A percentile compares a stretch with the other conserved stretches of the same genome.
phyloP scores from a whole-genome alignment of 306 rosid genomes.

The Clitoria ternatea region DNA sequence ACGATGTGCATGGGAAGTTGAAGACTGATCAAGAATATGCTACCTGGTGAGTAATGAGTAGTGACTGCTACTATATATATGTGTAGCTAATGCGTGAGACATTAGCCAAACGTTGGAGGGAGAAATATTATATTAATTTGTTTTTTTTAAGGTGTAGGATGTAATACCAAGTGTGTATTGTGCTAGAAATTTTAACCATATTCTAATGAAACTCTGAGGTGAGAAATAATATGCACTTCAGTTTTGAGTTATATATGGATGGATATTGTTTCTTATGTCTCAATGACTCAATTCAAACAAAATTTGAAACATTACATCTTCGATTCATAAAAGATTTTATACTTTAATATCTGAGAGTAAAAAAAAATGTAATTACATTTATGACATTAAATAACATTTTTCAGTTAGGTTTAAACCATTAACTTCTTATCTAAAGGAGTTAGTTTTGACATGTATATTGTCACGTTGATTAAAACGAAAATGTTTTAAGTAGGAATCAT shows the following conservation, averaged over 20 bases:
- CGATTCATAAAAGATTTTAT: too few relatives aligned
- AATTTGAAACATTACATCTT: not conserved
- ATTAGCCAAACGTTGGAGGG: slow-evolving; percentile 11
- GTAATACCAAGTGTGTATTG: not conserved
- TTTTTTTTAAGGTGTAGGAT: not conserved
- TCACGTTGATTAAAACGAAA: too few relatives aligned
- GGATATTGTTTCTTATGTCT: not conserved
- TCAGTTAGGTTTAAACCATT: too few relatives aligned
- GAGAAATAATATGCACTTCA: not conserved
- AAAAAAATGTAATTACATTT: too few relatives aligned
- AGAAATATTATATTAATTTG: not conserved
- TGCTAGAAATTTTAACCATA: not conserved
- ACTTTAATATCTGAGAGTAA: too few relatives aligned
- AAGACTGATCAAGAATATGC: not conserved
- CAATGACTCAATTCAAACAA: not conserved
- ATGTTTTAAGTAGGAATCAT: too few relatives aligned
- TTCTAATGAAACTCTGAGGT: not conserved
- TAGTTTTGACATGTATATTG: too few relatives aligned
- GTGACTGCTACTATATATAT: not conserved
- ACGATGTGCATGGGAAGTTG: slow-evolving; percentile 4
- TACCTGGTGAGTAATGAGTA: too few relatives aligned
- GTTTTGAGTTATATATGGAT: not conserved
- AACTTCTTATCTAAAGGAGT: too few relatives aligned
- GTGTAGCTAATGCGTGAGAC: slow-evolving; percentile 17
- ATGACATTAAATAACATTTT: too few relatives aligned